Percentiles rank a stretch among this genome's conserved stretches.
Evolutionary conservation across 2,329 filamentous ascomycete genomes (phyloP).

Genomic region (Boeremia exigua): DNA sequence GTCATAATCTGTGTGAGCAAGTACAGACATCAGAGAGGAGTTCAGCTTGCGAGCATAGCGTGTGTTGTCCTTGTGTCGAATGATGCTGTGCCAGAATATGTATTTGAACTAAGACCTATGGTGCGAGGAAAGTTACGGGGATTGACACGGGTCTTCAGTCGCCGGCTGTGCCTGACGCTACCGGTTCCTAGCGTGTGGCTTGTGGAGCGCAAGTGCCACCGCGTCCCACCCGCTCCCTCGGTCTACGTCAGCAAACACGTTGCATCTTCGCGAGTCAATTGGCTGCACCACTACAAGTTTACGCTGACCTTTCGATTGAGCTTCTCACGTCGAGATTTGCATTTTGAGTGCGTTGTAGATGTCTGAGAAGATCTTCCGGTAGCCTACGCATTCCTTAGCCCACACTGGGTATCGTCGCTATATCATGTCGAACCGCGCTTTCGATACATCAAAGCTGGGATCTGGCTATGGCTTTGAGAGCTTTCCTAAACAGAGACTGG

Average conservation of each 20-base stretch:
- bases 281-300: constrained; percentile 26
- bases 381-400: constrained; percentile 23
- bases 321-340: constrained; percentile 5
- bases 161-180: constrained; percentile 6
- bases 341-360: constrained; percentile 21
- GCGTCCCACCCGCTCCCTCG: constrained; percentile 5
- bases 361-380: constrained; percentile 26
- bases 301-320: constrained; percentile 6
- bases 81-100: no score
- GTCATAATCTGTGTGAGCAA: no score
- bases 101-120: background rate
- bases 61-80: no score
- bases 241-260: constrained; percentile 45
- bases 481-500: constrained; percentile 25
- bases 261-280: constrained; percentile 41
- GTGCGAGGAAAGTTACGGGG: background rate
- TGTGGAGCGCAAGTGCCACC: constrained; percentile 10
- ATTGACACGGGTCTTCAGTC: background rate
- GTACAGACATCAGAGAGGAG: no score
- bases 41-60: no score
- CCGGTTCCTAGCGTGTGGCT: constrained; percentile 16
- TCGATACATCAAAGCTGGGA: constrained; percentile 30
- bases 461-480: constrained; percentile 38
- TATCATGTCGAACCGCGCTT: constrained; percentile 35
- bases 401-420: constrained; percentile 11